A percentile compares a stretch with the other conserved stretches of the same genome.
phyloP scores from a whole-genome alignment of 768 basidiomycete species.

The Holtermannia corniformis region DNA sequence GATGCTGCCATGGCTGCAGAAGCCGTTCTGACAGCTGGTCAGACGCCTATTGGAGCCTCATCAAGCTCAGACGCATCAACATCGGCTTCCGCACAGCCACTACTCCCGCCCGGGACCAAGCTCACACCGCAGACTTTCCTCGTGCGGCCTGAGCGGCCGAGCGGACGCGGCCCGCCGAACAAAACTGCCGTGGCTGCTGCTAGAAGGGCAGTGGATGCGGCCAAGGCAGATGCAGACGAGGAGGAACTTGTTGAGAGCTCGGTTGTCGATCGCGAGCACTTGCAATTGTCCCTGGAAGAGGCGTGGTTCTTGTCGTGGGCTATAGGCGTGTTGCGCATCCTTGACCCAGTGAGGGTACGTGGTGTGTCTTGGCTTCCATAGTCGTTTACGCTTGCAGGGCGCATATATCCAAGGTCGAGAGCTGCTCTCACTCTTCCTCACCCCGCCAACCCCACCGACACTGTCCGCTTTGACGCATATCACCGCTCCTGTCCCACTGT shows the following conservation, averaged over 20 bases:
- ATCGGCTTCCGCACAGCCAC: neutral
- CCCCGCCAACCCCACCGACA: slow-evolving; percentile 31
- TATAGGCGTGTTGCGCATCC: slow-evolving; percentile 66
- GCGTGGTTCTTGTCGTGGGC: slow-evolving; percentile 82
- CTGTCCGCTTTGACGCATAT: slow-evolving; percentile 14
- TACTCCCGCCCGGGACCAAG: slow-evolving; percentile 5
- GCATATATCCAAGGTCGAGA: slow-evolving; percentile 15
- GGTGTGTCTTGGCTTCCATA: slow-evolving; percentile 45
- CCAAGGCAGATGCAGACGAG: slow-evolving; percentile 40
- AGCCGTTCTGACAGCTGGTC: slow-evolving; percentile 28
- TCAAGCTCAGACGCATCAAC: neutral
- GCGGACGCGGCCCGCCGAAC: neutral
- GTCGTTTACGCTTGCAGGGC: slow-evolving; percentile 7
- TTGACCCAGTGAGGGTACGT: slow-evolving; percentile 58
- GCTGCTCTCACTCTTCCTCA: slow-evolving; percentile 40
- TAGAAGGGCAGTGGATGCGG: slow-evolving; percentile 44
- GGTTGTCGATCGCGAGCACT: slow-evolving; percentile 70
- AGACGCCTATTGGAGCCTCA: slow-evolving; percentile 2
- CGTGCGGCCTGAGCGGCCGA: slow-evolving; percentile 36
- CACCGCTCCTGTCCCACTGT: slow-evolving; percentile 35
- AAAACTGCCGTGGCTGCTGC: neutral
- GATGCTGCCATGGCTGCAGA: slow-evolving; percentile 51
- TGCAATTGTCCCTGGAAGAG: slow-evolving; percentile 80
- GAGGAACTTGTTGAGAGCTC: slow-evolving; percentile 46
- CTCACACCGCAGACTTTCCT: slow-evolving; percentile 39